These are phyloP conservation scores for Pichiaceae sp. DNA, from an alignment of 1,139 yeast genomes.

Conservation along the genomic window DNA sequence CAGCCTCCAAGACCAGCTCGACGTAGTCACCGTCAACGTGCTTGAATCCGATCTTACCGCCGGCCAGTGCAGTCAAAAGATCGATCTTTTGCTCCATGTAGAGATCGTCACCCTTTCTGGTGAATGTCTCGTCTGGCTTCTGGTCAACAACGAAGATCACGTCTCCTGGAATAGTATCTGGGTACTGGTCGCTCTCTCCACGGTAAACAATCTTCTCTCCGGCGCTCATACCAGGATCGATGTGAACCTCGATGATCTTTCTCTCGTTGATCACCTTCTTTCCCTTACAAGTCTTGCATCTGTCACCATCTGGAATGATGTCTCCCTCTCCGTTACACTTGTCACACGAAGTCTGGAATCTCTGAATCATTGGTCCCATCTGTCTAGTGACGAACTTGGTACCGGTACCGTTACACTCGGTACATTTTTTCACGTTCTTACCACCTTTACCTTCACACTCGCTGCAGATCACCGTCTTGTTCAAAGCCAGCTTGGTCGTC, in stretches of 20 bases:
- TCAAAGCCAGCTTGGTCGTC: conserved; percentile 86
- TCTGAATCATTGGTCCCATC: conserved; percentile 99
- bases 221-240: conserved; percentile 95
- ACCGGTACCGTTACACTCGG: conserved; percentile 86
- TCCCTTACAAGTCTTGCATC: conserved; percentile 84
- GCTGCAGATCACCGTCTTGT: conserved; percentile 84
- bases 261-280: conserved; percentile 83
- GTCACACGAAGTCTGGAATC: conserved; percentile 94
- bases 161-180: conserved; percentile 93
- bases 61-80: conserved; percentile 89
- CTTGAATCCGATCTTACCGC: conserved; percentile 83
- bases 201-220: conserved; percentile 87
- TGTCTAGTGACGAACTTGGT: conserved; percentile 89
- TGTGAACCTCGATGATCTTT: conserved; percentile 87
- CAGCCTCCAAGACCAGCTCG: conserved; percentile 76
- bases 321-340: conserved; percentile 91
- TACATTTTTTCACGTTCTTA: conserved; percentile 83
- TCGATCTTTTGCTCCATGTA: conserved; percentile 82
- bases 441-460: conserved; percentile 95
- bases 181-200: conserved; percentile 98
- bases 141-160: conserved; percentile 88
- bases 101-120: conserved; percentile 87
- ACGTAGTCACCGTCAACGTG: conserved; percentile 86
- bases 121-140: conserved; percentile 72
- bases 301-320: conserved; percentile 77